Percentiles rank a stretch among this genome's conserved stretches.
Evolutionary conservation across 2,329 filamentous ascomycete genomes (phyloP).

Genomic region (Penicillium sp.): DNA sequence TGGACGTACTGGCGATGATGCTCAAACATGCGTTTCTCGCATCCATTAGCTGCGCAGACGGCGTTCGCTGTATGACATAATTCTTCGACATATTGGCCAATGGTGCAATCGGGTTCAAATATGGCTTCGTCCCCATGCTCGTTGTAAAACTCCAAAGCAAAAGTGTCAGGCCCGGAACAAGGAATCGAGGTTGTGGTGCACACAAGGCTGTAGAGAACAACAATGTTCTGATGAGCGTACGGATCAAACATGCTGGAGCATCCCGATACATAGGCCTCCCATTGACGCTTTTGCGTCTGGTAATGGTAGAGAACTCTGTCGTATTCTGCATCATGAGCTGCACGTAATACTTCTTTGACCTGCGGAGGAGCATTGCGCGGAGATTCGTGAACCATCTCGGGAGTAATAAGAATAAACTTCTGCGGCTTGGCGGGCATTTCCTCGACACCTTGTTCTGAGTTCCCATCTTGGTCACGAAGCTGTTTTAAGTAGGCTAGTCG

Average conservation of each 20-base stretch:
- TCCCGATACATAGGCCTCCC: constrained; percentile 91
- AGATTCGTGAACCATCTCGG: constrained; percentile 89
- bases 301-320: constrained; percentile 94
- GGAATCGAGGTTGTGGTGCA: constrained; percentile 93
- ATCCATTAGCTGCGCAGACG: constrained; percentile 79
- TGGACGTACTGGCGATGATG: constrained; percentile 98
- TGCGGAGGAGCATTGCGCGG: constrained; percentile 77
- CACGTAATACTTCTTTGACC: constrained; percentile 89
- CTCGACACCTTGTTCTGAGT: constrained; percentile 47
- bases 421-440: constrained; percentile 64
- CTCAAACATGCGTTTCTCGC: constrained; percentile 83
- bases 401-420: constrained; percentile 86
- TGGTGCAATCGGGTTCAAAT: constrained; percentile 79
- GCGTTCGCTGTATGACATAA: constrained; percentile 73
- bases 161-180: constrained; percentile 85
- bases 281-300: constrained; percentile 88
- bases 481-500: constrained; percentile 78
- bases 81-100: constrained; percentile 94
- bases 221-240: constrained; percentile 93
- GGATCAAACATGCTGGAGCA: constrained; percentile 91
- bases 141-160: constrained; percentile 90
- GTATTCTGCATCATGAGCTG: constrained; percentile 94
- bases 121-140: constrained; percentile 72
- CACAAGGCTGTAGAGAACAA: constrained; percentile 88
- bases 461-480: constrained; percentile 68